A percentile compares a stretch with the other conserved stretches of the same genome.
These are phyloP conservation scores for Suillus clintonianus DNA, from an alignment of 768 basidiomycete genomes.

Conservation along the genomic window DNA sequence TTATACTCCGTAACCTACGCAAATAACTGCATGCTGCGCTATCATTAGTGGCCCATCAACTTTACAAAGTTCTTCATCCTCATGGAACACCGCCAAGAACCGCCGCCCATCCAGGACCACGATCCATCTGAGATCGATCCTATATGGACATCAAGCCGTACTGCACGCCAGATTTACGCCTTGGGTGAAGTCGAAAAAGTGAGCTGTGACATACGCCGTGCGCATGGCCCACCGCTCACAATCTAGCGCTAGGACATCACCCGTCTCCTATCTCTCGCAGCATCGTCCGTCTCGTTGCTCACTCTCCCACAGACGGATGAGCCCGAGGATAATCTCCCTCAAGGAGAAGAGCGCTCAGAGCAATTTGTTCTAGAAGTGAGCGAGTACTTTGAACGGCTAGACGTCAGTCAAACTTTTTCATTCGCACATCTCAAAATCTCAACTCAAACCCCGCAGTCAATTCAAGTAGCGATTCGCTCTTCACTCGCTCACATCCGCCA, in stretches of 20 bases:
- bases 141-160: conserved; percentile 80
- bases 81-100: neutral
- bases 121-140: conserved; percentile 59
- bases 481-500: conserved; percentile 80
- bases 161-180: conserved; percentile 79
- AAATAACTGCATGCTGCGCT: neutral
- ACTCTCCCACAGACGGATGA: conserved; percentile 83
- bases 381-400: conserved; percentile 82
- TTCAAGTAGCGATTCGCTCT: conserved; percentile 75
- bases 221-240: neutral
- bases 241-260: conserved; percentile 64
- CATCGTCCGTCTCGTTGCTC: conserved; percentile 76
- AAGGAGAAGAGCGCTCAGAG: conserved; percentile 82
- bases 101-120: conserved; percentile 3
- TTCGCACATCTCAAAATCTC: neutral
- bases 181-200: conserved; percentile 83
- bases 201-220: conserved; percentile 4
- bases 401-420: conserved; percentile 51
- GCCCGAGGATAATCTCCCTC: conserved; percentile 66
- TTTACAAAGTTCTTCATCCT: neutral
- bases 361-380: conserved; percentile 84
- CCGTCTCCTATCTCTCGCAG: conserved; percentile 71
- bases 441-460: conserved; percentile 45
- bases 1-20: neutral
- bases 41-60: neutral